phyloP scores from a whole-genome alignment of 2,329 filamentous ascomycete species.

The Paraphaeosphaeria minitans region DNA sequence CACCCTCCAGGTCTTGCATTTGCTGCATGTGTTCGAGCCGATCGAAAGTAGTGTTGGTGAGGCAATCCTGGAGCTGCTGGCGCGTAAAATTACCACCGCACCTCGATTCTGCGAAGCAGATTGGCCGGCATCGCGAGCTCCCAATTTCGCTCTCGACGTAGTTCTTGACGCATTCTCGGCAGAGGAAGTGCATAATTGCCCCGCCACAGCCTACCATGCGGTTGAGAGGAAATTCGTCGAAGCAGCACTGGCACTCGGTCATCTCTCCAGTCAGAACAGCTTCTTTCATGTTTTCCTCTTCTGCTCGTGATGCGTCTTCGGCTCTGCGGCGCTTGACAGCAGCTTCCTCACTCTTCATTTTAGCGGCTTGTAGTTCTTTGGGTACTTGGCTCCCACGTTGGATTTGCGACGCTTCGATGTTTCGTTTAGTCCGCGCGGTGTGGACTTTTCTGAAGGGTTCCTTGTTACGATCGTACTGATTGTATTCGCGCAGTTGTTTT shows the following conservation, averaged over 20 bases:
- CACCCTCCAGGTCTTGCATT: conserved; percentile 69
- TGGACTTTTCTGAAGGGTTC: conserved; percentile 25
- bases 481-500: conserved; percentile 30
- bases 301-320: conserved; percentile 29
- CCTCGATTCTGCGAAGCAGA: conserved; percentile 66
- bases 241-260: conserved; percentile 75
- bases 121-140: conserved; percentile 68
- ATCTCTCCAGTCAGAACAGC: conserved; percentile 52
- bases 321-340: conserved; percentile 34
- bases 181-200: conserved; percentile 68
- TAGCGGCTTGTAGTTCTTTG: conserved; percentile 41
- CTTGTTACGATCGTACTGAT: conserved; percentile 21
- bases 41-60: conserved; percentile 62
- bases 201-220: conserved; percentile 71
- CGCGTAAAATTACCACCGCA: conserved; percentile 67
- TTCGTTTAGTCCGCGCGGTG: conserved; percentile 28
- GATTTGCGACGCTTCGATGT: conserved; percentile 25
- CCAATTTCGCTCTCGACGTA: conserved; percentile 74
- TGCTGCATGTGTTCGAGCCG: conserved; percentile 75
- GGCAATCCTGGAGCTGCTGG: conserved; percentile 60
- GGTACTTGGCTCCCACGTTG: conserved; percentile 31
- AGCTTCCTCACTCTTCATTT: conserved; percentile 30
- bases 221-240: conserved; percentile 67
- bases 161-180: conserved; percentile 66
- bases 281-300: conserved; percentile 43